Evolutionary conservation across 2,329 filamentous ascomycete genomes (phyloP).

Genomic region (Cryphonectria nitschkei): DNA sequence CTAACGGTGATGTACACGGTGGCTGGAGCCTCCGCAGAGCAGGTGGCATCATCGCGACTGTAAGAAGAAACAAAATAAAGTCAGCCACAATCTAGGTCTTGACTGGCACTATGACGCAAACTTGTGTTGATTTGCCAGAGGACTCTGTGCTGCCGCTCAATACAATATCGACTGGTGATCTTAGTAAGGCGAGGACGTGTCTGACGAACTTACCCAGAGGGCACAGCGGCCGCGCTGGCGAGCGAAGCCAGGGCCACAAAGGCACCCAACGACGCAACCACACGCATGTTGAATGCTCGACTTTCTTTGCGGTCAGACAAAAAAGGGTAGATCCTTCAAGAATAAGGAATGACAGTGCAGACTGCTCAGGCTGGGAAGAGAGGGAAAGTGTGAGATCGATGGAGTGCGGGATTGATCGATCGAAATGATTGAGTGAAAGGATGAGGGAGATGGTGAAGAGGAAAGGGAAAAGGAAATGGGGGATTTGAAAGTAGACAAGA

Average conservation of each 20-base stretch:
- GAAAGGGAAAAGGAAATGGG: conserved; percentile 21
- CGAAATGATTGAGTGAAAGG: conserved; percentile 1
- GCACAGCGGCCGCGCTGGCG: conserved; percentile 38
- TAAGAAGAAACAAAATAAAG: neutral
- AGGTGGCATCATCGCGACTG: conserved; percentile 39
- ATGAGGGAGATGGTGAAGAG: conserved; percentile 14
- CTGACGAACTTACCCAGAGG: conserved; percentile 40
- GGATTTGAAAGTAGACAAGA: conserved; percentile 20
- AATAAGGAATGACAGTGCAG: conserved; percentile 25
- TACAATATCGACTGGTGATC: neutral
- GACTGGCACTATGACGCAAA: neutral
- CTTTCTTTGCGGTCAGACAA: neutral
- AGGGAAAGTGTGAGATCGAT: neutral
- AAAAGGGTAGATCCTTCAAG: conserved; percentile 4
- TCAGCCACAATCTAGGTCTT: conserved; percentile 3
- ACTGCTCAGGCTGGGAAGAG: conserved; percentile 11
- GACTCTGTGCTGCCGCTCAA: neutral
- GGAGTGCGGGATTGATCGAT: neutral
- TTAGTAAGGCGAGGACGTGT: neutral
- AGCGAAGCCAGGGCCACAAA: conserved; percentile 43
- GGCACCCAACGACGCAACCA: conserved; percentile 40
- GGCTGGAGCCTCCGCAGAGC: conserved; percentile 42
- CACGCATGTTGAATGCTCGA: conserved; percentile 43
- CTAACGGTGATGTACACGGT: conserved; percentile 55
- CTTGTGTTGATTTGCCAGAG: too few relatives aligned